Conservation (phyloP, 1,284 basidiomycete genomes). For the Cystobasidiaceae sp. region DNA sequence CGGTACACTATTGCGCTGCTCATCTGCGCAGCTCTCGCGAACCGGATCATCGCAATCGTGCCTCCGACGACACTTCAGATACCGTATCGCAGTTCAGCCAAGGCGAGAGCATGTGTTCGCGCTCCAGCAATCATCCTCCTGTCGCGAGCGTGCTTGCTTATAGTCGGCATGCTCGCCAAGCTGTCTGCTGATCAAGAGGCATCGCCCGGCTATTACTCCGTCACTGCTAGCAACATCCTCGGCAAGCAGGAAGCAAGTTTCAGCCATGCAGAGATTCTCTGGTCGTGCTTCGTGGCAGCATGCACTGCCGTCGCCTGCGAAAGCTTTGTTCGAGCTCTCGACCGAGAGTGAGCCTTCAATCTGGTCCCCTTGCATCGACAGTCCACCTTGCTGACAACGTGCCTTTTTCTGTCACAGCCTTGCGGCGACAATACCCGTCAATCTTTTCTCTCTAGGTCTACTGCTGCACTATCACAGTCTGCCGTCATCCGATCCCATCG, state of each 20-base stretch:
- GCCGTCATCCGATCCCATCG: constrained; percentile 10
- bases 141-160: constrained; percentile 7
- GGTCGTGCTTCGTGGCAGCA: constrained; percentile 22
- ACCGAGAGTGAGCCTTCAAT: constrained; percentile 11
- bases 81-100: constrained; percentile 20
- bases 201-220: constrained; percentile 8
- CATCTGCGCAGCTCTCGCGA: constrained; percentile 9
- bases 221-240: constrained; percentile 5
- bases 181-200: not conserved
- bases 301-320: constrained; percentile 20
- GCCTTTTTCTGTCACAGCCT: not conserved
- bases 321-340: constrained; percentile 28
- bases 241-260: not conserved
- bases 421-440: constrained; percentile 25
- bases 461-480: constrained; percentile 25
- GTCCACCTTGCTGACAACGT: not conserved
- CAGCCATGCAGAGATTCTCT: constrained; percentile 22
- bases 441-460: constrained; percentile 25
- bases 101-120: constrained; percentile 15
- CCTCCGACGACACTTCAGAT: constrained; percentile 17
- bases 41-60: constrained; percentile 23
- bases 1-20: constrained; percentile 20
- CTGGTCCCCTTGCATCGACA: not conserved
- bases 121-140: constrained; percentile 27
- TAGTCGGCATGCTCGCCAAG: constrained; percentile 10